These are phyloP conservation scores for Cryptosporidium tyzzeri DNA, from an alignment of 169 alveolate species.

Conservation along the genomic window DNA sequence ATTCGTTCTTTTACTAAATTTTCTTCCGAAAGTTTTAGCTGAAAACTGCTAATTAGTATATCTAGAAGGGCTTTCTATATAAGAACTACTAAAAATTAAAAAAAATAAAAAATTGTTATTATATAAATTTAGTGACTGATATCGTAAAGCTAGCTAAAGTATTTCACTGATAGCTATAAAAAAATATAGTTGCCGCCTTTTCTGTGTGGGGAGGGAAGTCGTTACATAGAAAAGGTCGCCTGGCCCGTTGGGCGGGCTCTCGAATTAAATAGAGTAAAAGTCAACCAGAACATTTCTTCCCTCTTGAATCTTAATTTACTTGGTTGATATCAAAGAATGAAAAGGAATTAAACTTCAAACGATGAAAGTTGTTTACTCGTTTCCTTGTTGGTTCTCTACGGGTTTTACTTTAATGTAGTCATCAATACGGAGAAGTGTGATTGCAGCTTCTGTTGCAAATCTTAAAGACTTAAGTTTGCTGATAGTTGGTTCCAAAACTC, in stretches of 20 bases:
- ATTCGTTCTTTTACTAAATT: too few relatives aligned
- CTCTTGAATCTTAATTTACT: neutral
- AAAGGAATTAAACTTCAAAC: neutral
- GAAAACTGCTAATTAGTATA: too few relatives aligned
- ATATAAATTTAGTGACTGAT: neutral
- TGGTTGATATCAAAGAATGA: neutral
- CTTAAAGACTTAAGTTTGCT: slow-evolving; percentile 93
- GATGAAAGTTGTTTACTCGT: slow-evolving; percentile 11
- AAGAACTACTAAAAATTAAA: neutral
- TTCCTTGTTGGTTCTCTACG: slow-evolving; percentile 20
- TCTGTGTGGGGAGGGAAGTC: neutral
- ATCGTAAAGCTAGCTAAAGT: neutral
- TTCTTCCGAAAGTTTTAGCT: too few relatives aligned
- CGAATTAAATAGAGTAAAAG: neutral
- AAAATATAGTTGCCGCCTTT: neutral
- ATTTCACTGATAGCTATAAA: neutral
- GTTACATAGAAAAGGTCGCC: neutral
- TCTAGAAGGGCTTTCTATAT: too few relatives aligned
- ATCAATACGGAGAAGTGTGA: slow-evolving; percentile 97
- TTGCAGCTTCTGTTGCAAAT: slow-evolving; percentile 99
- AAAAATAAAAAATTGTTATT: neutral
- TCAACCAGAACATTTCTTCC: too few relatives aligned
- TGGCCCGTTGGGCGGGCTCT: neutral
- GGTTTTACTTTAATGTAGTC: slow-evolving; percentile 92
- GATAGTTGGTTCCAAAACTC: slow-evolving; percentile 96